Evolutionary conservation across 768 basidiomycete species (phyloP).

Genomic region (Pisolithus tinctorius): DNA sequence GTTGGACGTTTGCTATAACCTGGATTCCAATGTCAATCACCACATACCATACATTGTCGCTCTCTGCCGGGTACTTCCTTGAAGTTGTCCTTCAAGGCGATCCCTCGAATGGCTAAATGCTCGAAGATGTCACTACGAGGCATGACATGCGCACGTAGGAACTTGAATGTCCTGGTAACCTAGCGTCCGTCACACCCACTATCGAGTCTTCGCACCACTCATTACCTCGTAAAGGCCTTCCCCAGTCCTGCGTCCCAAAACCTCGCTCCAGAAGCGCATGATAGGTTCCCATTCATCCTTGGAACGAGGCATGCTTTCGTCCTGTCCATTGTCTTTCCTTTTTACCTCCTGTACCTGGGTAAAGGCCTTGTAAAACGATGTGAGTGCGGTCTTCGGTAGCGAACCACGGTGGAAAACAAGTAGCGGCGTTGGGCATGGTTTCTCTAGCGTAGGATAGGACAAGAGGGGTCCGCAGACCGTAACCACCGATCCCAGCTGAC

Average conservation of each 20-base stretch:
- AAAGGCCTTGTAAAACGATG: constrained; percentile 59
- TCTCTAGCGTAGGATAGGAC: constrained; percentile 62
- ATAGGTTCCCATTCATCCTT: constrained; percentile 76
- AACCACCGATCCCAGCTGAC: constrained; percentile 59
- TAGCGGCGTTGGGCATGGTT: constrained; percentile 51
- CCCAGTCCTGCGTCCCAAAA: constrained; percentile 46
- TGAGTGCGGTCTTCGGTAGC: constrained; percentile 38
- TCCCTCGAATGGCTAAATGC: no score
- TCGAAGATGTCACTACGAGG: no score
- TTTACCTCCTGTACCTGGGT: constrained; percentile 41
- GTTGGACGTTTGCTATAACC: no score
- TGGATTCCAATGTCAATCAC: no score
- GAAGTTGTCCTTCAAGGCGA: no score
- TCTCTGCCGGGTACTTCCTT: no score
- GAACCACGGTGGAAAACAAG: constrained; percentile 51
- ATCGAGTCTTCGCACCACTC: constrained; percentile 20
- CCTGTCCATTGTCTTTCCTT: constrained; percentile 24
- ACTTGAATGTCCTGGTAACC: no score
- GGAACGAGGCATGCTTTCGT: constrained; percentile 68
- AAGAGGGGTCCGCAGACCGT: constrained; percentile 68
- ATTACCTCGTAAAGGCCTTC: constrained; percentile 68
- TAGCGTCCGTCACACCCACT: neutral
- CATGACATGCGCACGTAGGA: no score
- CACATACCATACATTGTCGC: no score
- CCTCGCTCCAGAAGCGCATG: constrained; percentile 83